Evolutionary conservation across 148 eudicot species (phyloP).

Genomic region (Cornus florida): DNA sequence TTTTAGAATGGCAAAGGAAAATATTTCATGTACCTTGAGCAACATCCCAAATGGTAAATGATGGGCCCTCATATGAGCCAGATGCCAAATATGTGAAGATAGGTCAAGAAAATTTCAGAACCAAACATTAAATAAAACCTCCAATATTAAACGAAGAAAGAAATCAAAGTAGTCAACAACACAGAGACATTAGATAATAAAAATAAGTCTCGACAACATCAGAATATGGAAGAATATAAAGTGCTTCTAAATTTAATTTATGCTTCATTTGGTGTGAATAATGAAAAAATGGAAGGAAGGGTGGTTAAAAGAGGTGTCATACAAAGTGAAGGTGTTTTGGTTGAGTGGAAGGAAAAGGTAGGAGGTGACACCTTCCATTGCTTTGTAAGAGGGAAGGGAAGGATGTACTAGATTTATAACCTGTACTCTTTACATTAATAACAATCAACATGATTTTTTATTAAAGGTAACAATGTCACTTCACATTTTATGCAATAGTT

Average conservation of each 20-base stretch:
- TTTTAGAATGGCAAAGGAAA: conserved; percentile 1
- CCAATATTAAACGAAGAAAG: not conserved
- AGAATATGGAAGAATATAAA: not conserved
- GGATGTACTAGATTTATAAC: too few species aligned
- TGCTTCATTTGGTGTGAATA: not conserved
- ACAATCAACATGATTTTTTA: too few species aligned
- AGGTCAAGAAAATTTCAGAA: conserved; percentile 56
- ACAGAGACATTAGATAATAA: not conserved
- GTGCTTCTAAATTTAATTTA: not conserved
- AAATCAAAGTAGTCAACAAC: not conserved
- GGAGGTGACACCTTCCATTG: too few species aligned
- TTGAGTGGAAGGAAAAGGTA: too few species aligned
- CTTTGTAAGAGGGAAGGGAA: too few species aligned
- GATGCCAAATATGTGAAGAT: conserved; percentile 80
- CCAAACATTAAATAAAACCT: conserved; percentile 6
- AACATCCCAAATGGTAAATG: conserved; percentile 97
- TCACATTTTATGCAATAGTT: too few species aligned
- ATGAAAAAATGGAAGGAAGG: too few species aligned
- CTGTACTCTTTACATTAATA: too few species aligned
- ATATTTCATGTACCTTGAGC: conserved; percentile 65
- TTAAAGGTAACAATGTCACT: too few species aligned
- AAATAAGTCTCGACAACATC: not conserved
- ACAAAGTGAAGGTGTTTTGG: too few species aligned
- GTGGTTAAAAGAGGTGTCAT: too few species aligned
- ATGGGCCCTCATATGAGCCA: conserved; percentile 87